Evolutionary conservation across 2,329 filamentous ascomycete species (phyloP).

Genomic region (Chalaropsis thielavioides): DNA sequence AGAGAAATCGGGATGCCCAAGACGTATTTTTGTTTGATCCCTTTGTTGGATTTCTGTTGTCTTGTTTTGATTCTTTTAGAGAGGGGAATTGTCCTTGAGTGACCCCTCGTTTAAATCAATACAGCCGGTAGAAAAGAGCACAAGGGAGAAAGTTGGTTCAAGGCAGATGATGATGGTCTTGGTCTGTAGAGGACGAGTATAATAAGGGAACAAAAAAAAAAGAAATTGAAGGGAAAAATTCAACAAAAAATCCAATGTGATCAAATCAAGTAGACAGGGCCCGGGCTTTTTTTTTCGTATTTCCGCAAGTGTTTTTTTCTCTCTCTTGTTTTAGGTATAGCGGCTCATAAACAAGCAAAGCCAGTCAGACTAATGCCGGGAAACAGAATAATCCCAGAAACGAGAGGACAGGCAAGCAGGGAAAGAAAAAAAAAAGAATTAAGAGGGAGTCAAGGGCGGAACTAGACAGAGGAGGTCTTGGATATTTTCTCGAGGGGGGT

Average conservation of each 20-base stretch:
- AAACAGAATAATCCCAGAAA: neutral
- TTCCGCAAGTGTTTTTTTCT: neutral
- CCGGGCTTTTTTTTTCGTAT: slow-evolving; percentile 1
- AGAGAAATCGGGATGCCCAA: neutral
- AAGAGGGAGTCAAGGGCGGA: neutral
- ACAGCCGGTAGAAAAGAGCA: neutral
- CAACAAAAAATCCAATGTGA: neutral
- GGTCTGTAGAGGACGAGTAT: neutral
- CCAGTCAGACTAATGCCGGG: neutral
- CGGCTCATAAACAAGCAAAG: neutral
- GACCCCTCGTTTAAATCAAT: neutral
- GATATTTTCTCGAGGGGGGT: neutral
- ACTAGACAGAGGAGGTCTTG: neutral
- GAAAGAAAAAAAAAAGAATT: neutral
- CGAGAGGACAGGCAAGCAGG: neutral
- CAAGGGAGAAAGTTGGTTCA: no score
- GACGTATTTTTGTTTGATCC: neutral
- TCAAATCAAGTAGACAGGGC: neutral
- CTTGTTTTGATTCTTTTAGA: neutral
- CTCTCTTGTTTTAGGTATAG: slow-evolving; percentile 1
- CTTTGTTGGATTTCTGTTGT: neutral
- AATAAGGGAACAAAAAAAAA: neutral
- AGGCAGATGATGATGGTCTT: neutral
- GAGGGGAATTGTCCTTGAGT: neutral
- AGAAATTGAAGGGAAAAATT: neutral